These are phyloP conservation scores for Areca catechu DNA, from an alignment of 176 grass and related monocot genomes.

Conservation along the genomic window DNA sequence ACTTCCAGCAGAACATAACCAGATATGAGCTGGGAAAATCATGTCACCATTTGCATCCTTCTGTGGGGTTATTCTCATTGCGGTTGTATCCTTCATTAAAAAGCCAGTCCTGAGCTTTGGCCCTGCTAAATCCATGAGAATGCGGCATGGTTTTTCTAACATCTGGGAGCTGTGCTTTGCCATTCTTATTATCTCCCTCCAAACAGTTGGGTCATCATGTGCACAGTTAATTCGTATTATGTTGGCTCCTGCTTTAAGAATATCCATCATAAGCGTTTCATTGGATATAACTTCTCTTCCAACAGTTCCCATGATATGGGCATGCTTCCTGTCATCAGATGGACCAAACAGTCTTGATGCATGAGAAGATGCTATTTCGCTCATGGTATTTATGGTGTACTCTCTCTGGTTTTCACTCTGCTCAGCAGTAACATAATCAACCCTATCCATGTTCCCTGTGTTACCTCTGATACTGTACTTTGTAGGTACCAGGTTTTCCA, in stretches of 20 bases:
- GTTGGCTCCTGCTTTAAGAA: conserved; percentile 14
- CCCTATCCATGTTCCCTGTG: not conserved
- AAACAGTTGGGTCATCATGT: conserved; percentile 13
- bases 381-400: not conserved
- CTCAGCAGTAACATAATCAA: too few relatives aligned
- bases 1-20: conserved; percentile 3
- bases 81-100: not conserved
- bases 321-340: conserved; percentile 1
- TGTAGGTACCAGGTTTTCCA: not conserved
- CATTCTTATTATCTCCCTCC: conserved; percentile 13
- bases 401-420: too few relatives aligned
- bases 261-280: conserved; percentile 3
- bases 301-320: conserved; percentile 17
- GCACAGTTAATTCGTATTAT: conserved; percentile 20
- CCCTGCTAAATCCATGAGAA: conserved; percentile 24
- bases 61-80: conserved; percentile 3
- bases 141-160: conserved; percentile 16
- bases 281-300: conserved; percentile 17
- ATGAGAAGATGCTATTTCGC: not conserved
- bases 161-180: conserved; percentile 11
- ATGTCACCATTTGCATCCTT: conserved; percentile 8
- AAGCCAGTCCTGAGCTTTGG: conserved; percentile 16
- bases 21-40: conserved; percentile 10
- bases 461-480: not conserved
- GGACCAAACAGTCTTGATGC: conserved; percentile 7